Evolutionary conservation across 1,284 basidiomycete species (phyloP).

Genomic region (Phaffia rhodozyma): DNA sequence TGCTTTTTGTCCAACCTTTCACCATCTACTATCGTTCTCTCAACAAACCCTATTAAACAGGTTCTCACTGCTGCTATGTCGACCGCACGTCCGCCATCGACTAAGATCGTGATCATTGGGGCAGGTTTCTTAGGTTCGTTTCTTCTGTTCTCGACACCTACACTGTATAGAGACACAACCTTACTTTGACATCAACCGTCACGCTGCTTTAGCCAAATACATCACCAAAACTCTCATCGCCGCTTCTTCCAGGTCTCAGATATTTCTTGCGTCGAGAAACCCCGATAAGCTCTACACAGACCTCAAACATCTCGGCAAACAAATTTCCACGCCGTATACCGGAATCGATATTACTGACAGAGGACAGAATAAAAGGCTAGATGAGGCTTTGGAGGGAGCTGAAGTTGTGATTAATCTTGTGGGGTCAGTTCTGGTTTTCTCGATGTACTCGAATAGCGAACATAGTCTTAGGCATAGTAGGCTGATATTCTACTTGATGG

Average conservation of each 20-base stretch:
- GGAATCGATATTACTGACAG: constrained; percentile 7
- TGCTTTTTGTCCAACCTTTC: no score
- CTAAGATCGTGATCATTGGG: constrained; percentile 50
- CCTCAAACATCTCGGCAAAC: constrained; percentile 1
- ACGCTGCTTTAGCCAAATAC: constrained; percentile 40
- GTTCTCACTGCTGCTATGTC: constrained; percentile 11
- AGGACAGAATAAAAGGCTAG: background rate
- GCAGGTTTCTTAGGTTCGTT: constrained; percentile 51
- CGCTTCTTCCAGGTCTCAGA: constrained; percentile 30
- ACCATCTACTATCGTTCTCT: no score
- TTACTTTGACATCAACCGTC: constrained; percentile 5
- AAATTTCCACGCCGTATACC: constrained; percentile 1
- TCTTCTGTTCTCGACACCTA: background rate
- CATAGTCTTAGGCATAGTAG: background rate
- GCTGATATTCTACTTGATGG: constrained; percentile 44
- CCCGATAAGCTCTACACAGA: constrained; percentile 28
- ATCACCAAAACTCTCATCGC: constrained; percentile 42
- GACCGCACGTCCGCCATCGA: background rate
- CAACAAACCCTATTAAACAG: background rate
- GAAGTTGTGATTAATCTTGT: constrained; percentile 13
- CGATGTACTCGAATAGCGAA: background rate
- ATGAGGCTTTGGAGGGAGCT: constrained; percentile 8
- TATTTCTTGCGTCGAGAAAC: constrained; percentile 48
- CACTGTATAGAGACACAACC: background rate
- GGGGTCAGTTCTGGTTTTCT: constrained; percentile 6